Evolutionary conservation across 108 stramenopile genomes (phyloP).

Genomic region (Bacterosira constricta): DNA sequence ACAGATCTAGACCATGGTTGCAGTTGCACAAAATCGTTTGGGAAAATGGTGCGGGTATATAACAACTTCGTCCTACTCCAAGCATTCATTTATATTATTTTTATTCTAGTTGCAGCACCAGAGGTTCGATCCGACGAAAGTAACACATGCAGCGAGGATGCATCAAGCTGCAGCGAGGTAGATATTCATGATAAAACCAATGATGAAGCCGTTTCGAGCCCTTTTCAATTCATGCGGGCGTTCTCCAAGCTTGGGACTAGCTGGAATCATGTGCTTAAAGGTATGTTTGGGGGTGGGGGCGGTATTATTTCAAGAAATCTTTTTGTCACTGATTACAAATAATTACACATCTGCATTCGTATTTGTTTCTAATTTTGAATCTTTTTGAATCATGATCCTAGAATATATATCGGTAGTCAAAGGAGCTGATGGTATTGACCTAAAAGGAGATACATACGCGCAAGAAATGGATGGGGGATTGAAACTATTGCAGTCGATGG

Average conservation of each 20-base stretch:
- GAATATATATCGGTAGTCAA: slow-evolving; percentile 43
- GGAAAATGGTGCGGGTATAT: neutral
- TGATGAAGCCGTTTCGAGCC: slow-evolving; percentile 17
- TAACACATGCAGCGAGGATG: neutral
- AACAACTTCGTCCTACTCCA: neutral
- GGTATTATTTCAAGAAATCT: too few relatives aligned
- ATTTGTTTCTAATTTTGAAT: too few relatives aligned
- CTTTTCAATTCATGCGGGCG: slow-evolving; percentile 49
- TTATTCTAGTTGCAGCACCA: neutral
- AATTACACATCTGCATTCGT: too few relatives aligned
- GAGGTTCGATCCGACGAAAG: neutral
- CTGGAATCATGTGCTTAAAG: slow-evolving; percentile 51
- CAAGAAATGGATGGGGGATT: slow-evolving; percentile 30
- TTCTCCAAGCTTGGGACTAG: slow-evolving; percentile 42
- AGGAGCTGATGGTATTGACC: slow-evolving; percentile 45
- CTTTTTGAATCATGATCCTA: too few relatives aligned
- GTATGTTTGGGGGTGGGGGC: too few relatives aligned
- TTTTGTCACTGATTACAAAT: too few relatives aligned
- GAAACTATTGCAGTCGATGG: slow-evolving; percentile 25
- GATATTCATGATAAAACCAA: neutral
- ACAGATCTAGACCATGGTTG: too few relatives aligned
- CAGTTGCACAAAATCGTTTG: neutral
- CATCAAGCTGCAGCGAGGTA: neutral
- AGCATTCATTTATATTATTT: neutral
- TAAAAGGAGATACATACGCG: slow-evolving; percentile 37